Evolutionary conservation across 2,329 filamentous ascomycete genomes (phyloP).

Genomic region (Pseudohalonectria lignicola): DNA sequence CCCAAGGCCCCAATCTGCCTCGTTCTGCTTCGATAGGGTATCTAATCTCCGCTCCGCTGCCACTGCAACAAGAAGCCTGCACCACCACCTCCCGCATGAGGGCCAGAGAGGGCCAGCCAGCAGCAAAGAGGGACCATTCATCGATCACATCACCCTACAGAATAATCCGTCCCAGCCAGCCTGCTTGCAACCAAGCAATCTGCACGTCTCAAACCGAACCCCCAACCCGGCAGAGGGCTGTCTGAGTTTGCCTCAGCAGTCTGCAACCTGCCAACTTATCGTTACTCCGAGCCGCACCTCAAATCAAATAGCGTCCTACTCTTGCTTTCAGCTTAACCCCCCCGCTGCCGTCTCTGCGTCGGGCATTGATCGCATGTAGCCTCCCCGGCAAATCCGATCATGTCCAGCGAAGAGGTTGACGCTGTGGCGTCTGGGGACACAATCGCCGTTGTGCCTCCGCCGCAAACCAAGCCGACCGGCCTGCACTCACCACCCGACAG

Average conservation of each 20-base stretch:
- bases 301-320: no score
- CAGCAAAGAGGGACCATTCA: no score
- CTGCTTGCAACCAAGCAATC: not conserved
- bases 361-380: slow-evolving; percentile 13
- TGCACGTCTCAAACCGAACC: not conserved
- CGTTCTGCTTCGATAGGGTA: not conserved
- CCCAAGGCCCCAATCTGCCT: slow-evolving; percentile 4
- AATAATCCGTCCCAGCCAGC: not conserved
- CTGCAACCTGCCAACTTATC: not conserved
- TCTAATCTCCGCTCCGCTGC: slow-evolving; percentile 1
- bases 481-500: slow-evolving; percentile 55
- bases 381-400: slow-evolving; percentile 20
- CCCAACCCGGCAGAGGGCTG: not conserved
- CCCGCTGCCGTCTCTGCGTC: not conserved
- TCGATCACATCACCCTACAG: slow-evolving; percentile 1
- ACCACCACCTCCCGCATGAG: slow-evolving; percentile 1
- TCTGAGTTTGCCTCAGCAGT: slow-evolving; percentile 2
- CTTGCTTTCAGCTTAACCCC: not conserved
- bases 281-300: not conserved
- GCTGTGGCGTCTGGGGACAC: slow-evolving; percentile 25
- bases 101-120: not conserved
- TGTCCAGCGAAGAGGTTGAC: slow-evolving; percentile 46
- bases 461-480: slow-evolving; percentile 30
- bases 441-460: slow-evolving; percentile 11
- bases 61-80: not conserved